Conservation (phyloP, 225 moss, liverwort and hornwort genomes). For the Marchantia paleacea region DNA sequence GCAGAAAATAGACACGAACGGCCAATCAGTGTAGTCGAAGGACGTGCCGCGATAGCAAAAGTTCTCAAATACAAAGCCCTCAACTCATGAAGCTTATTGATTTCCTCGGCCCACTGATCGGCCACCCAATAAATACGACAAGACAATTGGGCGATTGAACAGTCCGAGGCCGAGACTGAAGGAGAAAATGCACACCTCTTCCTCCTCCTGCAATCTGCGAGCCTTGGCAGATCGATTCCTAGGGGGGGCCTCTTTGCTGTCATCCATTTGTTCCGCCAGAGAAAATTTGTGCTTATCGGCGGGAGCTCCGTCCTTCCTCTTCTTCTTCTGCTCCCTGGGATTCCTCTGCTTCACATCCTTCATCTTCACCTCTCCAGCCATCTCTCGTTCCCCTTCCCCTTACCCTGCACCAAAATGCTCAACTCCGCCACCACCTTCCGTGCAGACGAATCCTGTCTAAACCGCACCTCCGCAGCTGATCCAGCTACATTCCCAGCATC, state of each 20-base stretch:
- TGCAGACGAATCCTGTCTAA: neutral
- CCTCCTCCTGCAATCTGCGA: conserved; percentile 63
- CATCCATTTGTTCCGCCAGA: conserved; percentile 72
- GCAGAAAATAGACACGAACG: conserved; percentile 12
- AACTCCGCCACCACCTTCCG: neutral
- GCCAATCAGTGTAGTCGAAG: neutral
- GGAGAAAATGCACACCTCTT: conserved; percentile 47
- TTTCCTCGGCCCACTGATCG: too few species aligned
- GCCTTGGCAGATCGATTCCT: conserved; percentile 55
- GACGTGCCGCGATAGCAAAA: neutral
- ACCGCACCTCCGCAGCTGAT: too few species aligned
- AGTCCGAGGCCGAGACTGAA: too few species aligned
- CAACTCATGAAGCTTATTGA: neutral
- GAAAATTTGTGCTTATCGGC: conserved; percentile 65
- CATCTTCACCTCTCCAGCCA: conserved; percentile 52
- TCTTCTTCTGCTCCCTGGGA: conserved; percentile 55
- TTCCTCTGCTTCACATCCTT: conserved; percentile 48
- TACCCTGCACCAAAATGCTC: neutral
- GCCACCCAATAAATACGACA: too few species aligned
- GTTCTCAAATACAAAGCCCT: neutral
- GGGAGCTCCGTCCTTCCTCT: conserved; percentile 53
- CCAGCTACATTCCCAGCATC: too few species aligned
- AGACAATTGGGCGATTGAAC: too few species aligned
- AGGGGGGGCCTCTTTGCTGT: conserved; percentile 53
- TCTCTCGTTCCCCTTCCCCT: neutral